These are phyloP conservation scores for Pythium sp. DNA, from an alignment of 352 stramenopile genomes.

Conservation along the genomic window DNA sequence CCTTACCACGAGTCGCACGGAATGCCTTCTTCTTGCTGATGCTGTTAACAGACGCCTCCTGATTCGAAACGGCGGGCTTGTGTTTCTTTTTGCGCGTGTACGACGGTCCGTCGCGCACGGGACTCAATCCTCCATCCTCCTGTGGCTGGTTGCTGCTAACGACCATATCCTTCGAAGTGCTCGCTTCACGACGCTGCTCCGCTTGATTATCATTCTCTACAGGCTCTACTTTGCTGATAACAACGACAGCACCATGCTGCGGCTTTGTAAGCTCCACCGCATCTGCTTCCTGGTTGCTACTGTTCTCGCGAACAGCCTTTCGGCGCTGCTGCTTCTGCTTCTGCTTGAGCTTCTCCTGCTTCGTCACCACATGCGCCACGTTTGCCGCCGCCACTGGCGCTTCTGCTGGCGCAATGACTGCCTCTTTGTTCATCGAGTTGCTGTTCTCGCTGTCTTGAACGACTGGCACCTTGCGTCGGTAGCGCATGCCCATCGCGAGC, in stretches of 20 bases:
- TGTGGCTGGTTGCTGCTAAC: conserved; percentile 4
- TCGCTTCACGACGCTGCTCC: conserved; percentile 3
- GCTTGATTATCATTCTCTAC: conserved; percentile 9
- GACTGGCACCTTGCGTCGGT: conserved; percentile 46
- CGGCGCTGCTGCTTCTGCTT: conserved; percentile 9
- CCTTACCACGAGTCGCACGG: not conserved
- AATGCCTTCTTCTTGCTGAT: not conserved
- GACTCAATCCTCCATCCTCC: not conserved
- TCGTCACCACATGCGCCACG: not conserved
- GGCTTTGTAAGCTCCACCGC: not conserved
- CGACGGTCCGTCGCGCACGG: conserved; percentile 3
- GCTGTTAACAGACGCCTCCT: not conserved
- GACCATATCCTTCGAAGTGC: not conserved
- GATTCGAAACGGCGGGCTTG: conserved; percentile 5
- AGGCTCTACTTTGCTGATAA: not conserved
- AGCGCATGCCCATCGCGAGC: conserved; percentile 31
- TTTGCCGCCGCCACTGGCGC: not conserved
- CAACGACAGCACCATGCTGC: not conserved
- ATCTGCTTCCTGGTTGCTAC: not conserved
- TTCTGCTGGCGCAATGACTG: conserved; percentile 1
- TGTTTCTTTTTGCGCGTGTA: conserved; percentile 25
- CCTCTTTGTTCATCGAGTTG: conserved; percentile 13
- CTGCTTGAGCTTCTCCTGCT: conserved; percentile 8
- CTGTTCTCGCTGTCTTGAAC: conserved; percentile 23
- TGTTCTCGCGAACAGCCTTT: not conserved